Conservation (phyloP, 2,329 filamentous ascomycete species). For the Cytospora chrysosperma region DNA sequence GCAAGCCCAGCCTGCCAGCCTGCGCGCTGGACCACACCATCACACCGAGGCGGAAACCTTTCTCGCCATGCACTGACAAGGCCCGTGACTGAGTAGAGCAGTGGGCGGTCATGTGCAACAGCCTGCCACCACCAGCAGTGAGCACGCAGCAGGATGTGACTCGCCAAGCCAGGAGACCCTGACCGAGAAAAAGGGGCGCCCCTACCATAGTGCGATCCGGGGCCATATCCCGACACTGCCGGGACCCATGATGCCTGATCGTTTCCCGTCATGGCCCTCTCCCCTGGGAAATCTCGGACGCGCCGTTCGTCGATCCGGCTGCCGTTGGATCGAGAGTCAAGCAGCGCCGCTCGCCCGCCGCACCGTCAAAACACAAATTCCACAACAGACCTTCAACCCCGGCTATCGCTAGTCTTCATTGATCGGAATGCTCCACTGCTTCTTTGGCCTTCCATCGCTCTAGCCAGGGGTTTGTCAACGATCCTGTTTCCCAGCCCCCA, state of each 20-base stretch:
- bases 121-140: not conserved
- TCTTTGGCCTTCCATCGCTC: constrained; percentile 15
- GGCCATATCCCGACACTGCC: constrained; percentile 12
- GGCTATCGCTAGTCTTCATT: constrained; percentile 18
- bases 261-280: constrained; percentile 13
- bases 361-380: not conserved
- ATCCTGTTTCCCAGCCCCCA: not conserved
- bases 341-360: not conserved
- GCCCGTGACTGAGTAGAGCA: constrained; percentile 11
- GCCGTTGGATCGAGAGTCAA: constrained; percentile 8
- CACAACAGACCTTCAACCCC: constrained; percentile 8
- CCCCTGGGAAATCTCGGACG: constrained; percentile 23
- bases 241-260: constrained; percentile 16
- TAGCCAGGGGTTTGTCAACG: constrained; percentile 2
- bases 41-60: not conserved
- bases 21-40: not conserved
- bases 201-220: constrained; percentile 17
- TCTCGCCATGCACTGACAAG: not conserved
- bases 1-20: not conserved
- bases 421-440: constrained; percentile 17
- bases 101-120: constrained; percentile 2
- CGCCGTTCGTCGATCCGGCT: constrained; percentile 17
- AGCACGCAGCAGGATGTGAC: not conserved
- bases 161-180: not conserved
- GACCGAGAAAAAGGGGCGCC: constrained; percentile 4